These are phyloP conservation scores for Hericium erinaceus DNA, from an alignment of 768 basidiomycete genomes.

Conservation along the genomic window DNA sequence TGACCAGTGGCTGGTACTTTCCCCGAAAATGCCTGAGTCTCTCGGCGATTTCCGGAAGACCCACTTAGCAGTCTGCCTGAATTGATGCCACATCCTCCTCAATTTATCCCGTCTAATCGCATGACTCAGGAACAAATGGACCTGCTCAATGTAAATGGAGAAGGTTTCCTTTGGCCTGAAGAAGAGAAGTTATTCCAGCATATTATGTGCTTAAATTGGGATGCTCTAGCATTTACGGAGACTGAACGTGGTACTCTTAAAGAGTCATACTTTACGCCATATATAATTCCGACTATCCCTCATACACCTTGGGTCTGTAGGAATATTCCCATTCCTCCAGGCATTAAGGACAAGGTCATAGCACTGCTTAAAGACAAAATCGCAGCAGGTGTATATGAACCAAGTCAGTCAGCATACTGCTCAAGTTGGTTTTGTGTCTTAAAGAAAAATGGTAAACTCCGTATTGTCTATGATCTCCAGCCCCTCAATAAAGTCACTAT, in stretches of 20 bases:
- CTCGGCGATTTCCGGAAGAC: not conserved
- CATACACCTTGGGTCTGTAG: not conserved
- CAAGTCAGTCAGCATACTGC: conserved; percentile 26
- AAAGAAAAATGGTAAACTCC: too few species aligned
- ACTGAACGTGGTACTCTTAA: not conserved
- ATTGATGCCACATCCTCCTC: not conserved
- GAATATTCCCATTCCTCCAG: not conserved
- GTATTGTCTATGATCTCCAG: too few species aligned
- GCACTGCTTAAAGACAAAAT: not conserved
- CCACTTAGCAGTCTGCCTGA: not conserved
- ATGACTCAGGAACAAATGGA: not conserved
- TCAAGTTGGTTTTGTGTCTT: too few species aligned
- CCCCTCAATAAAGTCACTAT: too few species aligned
- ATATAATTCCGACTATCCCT: not conserved
- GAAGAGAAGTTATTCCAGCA: not conserved
- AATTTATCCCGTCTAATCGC: not conserved
- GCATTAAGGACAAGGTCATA: not conserved
- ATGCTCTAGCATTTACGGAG: not conserved
- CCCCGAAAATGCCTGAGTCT: not conserved
- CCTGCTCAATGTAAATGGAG: not conserved
- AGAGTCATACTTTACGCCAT: not conserved
- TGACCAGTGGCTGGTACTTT: not conserved
- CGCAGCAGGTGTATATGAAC: conserved; percentile 23
- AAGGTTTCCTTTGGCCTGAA: not conserved
- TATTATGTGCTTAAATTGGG: not conserved